These are phyloP conservation scores for Russula ochroleuca DNA, from an alignment of 768 basidiomycete species.

Conservation along the genomic window DNA sequence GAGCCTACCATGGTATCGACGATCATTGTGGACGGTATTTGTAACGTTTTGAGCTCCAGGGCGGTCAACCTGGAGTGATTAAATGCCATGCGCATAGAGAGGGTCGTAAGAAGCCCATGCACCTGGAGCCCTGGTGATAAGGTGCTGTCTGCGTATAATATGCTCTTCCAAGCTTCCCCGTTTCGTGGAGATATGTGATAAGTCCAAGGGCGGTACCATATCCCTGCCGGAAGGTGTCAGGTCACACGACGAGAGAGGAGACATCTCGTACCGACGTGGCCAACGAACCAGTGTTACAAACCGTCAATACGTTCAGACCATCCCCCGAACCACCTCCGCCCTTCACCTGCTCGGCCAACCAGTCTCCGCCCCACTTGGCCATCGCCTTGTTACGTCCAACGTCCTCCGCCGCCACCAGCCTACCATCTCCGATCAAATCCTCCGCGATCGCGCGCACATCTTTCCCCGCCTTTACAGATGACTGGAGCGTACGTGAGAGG, in stretches of 20 bases:
- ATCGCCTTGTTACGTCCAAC: constrained; percentile 81
- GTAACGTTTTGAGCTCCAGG: constrained; percentile 78
- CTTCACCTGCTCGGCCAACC: constrained; percentile 60
- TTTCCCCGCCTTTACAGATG: constrained; percentile 38
- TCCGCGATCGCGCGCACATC: constrained; percentile 44
- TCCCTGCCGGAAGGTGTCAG: constrained; percentile 49
- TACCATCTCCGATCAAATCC: constrained; percentile 66
- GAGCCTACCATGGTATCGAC: constrained; percentile 98
- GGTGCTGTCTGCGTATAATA: constrained; percentile 94
- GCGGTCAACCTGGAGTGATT: constrained; percentile 66
- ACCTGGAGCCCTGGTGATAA: constrained; percentile 90
- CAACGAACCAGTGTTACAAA: constrained; percentile 96
- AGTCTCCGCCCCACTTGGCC: constrained; percentile 80
- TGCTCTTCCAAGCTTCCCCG: constrained; percentile 69
- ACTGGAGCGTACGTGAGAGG: constrained; percentile 49
- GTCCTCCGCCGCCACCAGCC: constrained; percentile 79
- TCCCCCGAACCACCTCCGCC: constrained; percentile 39
- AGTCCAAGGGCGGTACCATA: constrained; percentile 94
- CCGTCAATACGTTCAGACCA: constrained; percentile 78
- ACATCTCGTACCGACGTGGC: constrained; percentile 76
- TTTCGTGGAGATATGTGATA: constrained; percentile 85
- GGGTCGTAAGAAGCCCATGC: constrained; percentile 19
- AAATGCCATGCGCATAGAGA: neutral
- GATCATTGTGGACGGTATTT: constrained; percentile 87
- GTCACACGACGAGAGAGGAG: neutral